phyloP scores from a whole-genome alignment of 352 stramenopile genomes.

The Phytophthora citricola region DNA sequence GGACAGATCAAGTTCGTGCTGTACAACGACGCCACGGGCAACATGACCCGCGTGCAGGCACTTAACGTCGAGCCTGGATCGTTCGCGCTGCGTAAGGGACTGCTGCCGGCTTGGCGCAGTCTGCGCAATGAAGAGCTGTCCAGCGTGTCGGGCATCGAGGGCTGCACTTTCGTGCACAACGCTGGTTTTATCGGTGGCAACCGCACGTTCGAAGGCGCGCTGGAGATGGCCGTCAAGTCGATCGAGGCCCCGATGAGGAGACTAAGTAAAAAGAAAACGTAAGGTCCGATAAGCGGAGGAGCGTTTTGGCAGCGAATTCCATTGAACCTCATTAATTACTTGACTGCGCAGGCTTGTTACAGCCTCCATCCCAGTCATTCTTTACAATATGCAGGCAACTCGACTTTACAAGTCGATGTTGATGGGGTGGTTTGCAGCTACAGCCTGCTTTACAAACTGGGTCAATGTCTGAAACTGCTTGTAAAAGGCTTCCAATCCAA shows the following conservation, averaged over 20 bases:
- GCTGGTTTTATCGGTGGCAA: conserved; percentile 99
- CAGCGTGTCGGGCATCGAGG: conserved; percentile 88
- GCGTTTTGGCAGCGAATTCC: no score
- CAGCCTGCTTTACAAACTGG: no score
- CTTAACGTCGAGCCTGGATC: conserved; percentile 93
- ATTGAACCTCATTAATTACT: no score
- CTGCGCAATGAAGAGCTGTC: conserved; percentile 94
- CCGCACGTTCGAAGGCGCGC: conserved; percentile 94
- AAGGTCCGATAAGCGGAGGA: neutral
- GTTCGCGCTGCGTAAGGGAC: conserved; percentile 93
- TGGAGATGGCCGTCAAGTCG: conserved; percentile 93
- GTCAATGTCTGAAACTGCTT: no score
- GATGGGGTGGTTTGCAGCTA: no score
- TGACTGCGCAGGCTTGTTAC: no score
- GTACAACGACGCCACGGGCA: conserved; percentile 93
- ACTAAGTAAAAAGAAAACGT: conserved; percentile 15
- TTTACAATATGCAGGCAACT: no score
- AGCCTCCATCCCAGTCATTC: no score
- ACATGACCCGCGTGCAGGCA: conserved; percentile 96
- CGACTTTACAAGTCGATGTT: no score
- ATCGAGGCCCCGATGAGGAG: conserved; percentile 43
- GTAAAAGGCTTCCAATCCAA: no score
- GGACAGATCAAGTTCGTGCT: conserved; percentile 97
- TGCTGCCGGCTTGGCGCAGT: conserved; percentile 94
- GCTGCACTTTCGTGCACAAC: conserved; percentile 97